Conservation (phyloP, 805 yeast species). For the Myxozyma mucilagina region DNA sequence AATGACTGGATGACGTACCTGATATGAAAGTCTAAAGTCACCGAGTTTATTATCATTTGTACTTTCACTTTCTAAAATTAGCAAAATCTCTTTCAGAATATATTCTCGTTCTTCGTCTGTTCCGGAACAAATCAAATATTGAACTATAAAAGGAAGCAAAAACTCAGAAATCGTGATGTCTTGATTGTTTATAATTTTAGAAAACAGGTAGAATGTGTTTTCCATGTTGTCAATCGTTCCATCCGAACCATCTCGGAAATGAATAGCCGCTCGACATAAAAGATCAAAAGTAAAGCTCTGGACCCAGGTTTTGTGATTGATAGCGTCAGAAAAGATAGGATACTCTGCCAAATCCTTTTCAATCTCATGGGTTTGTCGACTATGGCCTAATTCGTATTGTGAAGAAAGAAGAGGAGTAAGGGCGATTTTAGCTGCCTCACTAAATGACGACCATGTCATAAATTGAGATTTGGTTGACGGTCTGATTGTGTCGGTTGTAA, state of each 20-base stretch:
- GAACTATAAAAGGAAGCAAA: constrained; percentile 72
- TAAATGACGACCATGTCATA: constrained; percentile 60
- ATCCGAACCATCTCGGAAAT: constrained; percentile 24
- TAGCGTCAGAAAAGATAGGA: constrained; percentile 58
- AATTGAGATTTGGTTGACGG: not conserved
- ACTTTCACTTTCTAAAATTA: constrained; percentile 46
- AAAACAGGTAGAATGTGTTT: constrained; percentile 54
- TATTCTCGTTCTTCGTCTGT: constrained; percentile 46
- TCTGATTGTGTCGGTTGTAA: constrained; percentile 37
- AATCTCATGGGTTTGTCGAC: not conserved
- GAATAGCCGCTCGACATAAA: constrained; percentile 46
- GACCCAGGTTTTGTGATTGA: constrained; percentile 64
- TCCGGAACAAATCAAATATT: constrained; percentile 59
- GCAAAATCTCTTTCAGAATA: constrained; percentile 59
- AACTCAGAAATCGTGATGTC: constrained; percentile 70
- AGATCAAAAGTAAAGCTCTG: constrained; percentile 66
- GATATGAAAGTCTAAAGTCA: constrained; percentile 59
- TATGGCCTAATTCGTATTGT: constrained; percentile 57
- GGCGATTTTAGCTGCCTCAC: constrained; percentile 67
- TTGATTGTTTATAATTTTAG: constrained; percentile 65
- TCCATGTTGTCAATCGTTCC: not conserved
- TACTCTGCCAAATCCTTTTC: constrained; percentile 46
- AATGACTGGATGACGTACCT: constrained; percentile 36
- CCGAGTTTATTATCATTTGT: constrained; percentile 40
- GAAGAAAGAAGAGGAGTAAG: constrained; percentile 74